These are phyloP conservation scores for Mortierella sp. DNA, from an alignment of 371 early-diverging fungal genomes.

Conservation along the genomic window DNA sequence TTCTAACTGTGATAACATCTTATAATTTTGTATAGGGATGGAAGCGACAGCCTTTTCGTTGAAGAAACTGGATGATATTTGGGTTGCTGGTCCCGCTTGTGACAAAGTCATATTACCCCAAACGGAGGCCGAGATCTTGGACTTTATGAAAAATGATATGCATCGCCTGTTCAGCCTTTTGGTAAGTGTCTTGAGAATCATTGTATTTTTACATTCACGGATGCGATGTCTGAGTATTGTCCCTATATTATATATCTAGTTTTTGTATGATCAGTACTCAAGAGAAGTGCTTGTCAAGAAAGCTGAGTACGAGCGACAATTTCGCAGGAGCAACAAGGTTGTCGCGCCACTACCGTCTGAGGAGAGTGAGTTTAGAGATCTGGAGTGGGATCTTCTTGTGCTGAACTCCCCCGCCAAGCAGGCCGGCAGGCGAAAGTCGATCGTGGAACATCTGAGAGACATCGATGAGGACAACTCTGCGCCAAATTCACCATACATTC, in stretches of 20 bases:
- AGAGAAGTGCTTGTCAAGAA: constrained; percentile 24
- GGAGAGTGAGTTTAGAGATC: constrained; percentile 18
- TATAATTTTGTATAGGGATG: constrained; percentile 12
- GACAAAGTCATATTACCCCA: constrained; percentile 32
- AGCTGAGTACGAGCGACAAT: constrained; percentile 24
- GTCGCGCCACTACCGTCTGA: constrained; percentile 16
- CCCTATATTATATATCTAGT: too few relatives aligned
- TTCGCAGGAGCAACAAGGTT: constrained; percentile 23
- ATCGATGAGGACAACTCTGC: not conserved
- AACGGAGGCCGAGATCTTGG: constrained; percentile 25
- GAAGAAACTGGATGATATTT: constrained; percentile 31
- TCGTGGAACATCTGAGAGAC: constrained; percentile 5
- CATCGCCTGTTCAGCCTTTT: constrained; percentile 29
- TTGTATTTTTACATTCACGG: too few relatives aligned
- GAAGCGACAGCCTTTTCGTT: constrained; percentile 23
- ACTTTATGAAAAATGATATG: constrained; percentile 31
- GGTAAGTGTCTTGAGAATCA: too few relatives aligned
- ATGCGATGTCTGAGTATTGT: too few relatives aligned
- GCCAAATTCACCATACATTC: constrained; percentile 21
- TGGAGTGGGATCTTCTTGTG: constrained; percentile 24
- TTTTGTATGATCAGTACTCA: constrained; percentile 24
- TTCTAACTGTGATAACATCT: too few relatives aligned
- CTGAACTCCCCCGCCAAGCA: constrained; percentile 18
- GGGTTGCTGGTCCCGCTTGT: constrained; percentile 35
- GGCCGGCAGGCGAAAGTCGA: constrained; percentile 21